Evolutionary conservation across 352 stramenopile species (phyloP), one percentile per base, ranked within the genome.

Genomic region (Phytophthora podocarpi): DNA sequence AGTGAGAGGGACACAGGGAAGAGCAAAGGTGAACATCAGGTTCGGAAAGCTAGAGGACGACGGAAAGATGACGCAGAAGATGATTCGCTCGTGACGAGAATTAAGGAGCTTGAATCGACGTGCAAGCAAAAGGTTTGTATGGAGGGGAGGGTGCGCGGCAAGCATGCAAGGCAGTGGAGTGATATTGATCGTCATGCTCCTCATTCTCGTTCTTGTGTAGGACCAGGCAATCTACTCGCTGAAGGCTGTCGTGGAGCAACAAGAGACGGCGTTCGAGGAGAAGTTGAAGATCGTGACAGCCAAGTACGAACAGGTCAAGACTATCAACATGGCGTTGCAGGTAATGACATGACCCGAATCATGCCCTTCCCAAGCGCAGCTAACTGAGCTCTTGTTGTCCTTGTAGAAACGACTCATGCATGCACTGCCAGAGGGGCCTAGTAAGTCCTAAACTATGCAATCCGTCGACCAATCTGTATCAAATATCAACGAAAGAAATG

Each of bases 281-380:
- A 95, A 91, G 42, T 50, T 90, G 15, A 87, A 85, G 62, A 62
- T 89, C 26, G 59, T 82, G 18, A 85, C 72, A 27, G 67, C 71
- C 34, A 95, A 93, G 47, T 95, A 95, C 56, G 75, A 84, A 32
- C 81, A 95, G 57, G 77, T 89, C 16, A 93, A 93, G 59, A 69
- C 74, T 27, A 91, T 95, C 51, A 95, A 91, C 54, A 59, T 93
- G 50, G 76, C 82, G 3, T 64, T 95, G 20, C 85, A 93, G 76
- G 84, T 91, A 67, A 11, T 43, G 21, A 36, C 24, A 50, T n/a
- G 24, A 27, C 27, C n/a, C n/a, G n/a, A n/a, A n/a, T n/a, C 4
- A 37, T 32, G 13, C n/a, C n/a, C 28, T 18, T 23, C n/a, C n/a
- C n/a, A n/a, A 15, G 18, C 1, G 16, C n/a, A 51, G 12, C 53